These are phyloP conservation scores for Termitomyces sp. DNA, from an alignment of 768 basidiomycete genomes.

Conservation along the genomic window DNA sequence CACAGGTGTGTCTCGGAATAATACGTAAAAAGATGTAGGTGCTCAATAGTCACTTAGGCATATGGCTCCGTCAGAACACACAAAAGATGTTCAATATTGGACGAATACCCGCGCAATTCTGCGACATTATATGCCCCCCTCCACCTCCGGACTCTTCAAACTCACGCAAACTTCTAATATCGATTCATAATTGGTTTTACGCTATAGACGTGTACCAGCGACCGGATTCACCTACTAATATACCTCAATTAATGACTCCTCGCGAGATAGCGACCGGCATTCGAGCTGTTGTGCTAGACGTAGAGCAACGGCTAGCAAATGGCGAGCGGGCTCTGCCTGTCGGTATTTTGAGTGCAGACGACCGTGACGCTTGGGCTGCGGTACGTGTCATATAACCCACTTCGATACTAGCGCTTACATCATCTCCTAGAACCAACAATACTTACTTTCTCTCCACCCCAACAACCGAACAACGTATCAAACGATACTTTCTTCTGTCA, in stretches of 20 bases:
- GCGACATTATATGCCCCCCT: slow-evolving; percentile 56
- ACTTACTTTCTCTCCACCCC: slow-evolving; percentile 63
- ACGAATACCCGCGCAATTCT: slow-evolving; percentile 63
- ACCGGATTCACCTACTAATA: slow-evolving; percentile 19
- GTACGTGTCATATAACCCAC: slow-evolving; percentile 33
- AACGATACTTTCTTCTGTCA: slow-evolving; percentile 66
- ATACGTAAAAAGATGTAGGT: not conserved
- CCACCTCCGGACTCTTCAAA: slow-evolving; percentile 39
- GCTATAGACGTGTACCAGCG: slow-evolving; percentile 60
- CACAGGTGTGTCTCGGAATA: slow-evolving; percentile 40
- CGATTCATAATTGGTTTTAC: slow-evolving; percentile 78
- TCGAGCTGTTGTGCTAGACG: slow-evolving; percentile 52
- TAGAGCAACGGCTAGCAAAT: slow-evolving; percentile 35
- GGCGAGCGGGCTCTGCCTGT: slow-evolving; percentile 60
- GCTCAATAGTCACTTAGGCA: slow-evolving; percentile 28
- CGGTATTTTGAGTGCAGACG: slow-evolving; percentile 72
- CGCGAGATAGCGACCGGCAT: slow-evolving; percentile 39
- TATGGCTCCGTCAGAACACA: slow-evolving; percentile 59
- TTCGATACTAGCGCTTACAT: not conserved
- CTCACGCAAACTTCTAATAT: slow-evolving; percentile 59
- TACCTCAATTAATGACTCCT: slow-evolving; percentile 27
- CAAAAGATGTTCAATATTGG: slow-evolving; percentile 70
- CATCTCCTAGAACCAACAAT: slow-evolving; percentile 56
- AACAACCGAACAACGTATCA: slow-evolving; percentile 55
- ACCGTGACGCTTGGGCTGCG: slow-evolving; percentile 76